Evolutionary conservation across 2,329 filamentous ascomycete species (phyloP), one percentile per base, ranked within the genome.

Genomic region (Claviceps fusiformis): DNA sequence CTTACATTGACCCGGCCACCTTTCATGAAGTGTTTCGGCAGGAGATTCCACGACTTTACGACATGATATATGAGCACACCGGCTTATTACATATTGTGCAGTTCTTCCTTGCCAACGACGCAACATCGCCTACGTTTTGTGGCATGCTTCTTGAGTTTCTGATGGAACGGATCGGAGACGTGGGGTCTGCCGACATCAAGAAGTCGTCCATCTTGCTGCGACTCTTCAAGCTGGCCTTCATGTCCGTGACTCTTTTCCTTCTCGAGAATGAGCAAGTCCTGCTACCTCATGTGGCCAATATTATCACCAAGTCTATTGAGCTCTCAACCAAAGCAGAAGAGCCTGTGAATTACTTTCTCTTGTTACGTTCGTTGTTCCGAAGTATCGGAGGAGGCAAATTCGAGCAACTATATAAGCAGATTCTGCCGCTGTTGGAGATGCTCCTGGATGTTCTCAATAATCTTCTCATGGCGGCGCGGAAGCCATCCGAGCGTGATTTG

Each of bases 1-100:
- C 98, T 67, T 95, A 92, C 70, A 93, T 99, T 60, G 93, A 99
- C 65, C 93, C 93, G 2, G 93, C 95, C 11, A 96, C 92, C 0
- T 98, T 99, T 67, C 91, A 98, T 64, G 93, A 99, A 72, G 90
- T 98, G 45, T 99, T 98, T 68, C 89, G 95, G 67, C 89, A 91
- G 58, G 93, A 97, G 73, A 97, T 99, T 58, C 92, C 92, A 43
- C 89, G 89, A 69, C 81, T 99, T 43, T 97, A 98, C 68, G 87
- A 95, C 59, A 92, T 97, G 79, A 96, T 95, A 72, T 95, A 97
- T 67, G 89, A 97, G 67, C 93, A 99, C 69, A 90, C 90, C 2
- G 88, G 89, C 31, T 77, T 99, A 44, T 78, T 98, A 53, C 93
- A 98, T 68, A 88, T 98, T 55, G 92, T 93, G 7, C 93, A 99